phyloP scores from a whole-genome alignment of 768 basidiomycete genomes.

The Termitomyces sp. region DNA sequence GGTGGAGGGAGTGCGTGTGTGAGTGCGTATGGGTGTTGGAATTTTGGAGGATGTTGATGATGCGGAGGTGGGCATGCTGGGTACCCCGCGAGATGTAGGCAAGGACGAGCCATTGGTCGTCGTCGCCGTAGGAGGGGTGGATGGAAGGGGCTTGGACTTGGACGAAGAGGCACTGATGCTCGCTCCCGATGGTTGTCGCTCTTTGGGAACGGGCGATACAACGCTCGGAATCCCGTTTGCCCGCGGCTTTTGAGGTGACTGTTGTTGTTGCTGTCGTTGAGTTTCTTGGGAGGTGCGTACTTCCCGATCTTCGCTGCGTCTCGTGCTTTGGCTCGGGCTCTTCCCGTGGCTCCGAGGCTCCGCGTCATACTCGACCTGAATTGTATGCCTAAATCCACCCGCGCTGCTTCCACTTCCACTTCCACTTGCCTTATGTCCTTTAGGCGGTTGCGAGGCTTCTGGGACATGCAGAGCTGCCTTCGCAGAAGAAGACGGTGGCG shows the following conservation, averaged over 20 bases:
- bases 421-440: conserved; percentile 48
- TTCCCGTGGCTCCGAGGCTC: conserved; percentile 38
- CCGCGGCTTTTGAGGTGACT: conserved; percentile 1
- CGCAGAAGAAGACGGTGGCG: conserved; percentile 31
- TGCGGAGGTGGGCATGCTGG: background rate
- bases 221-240: conserved; percentile 7
- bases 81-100: background rate
- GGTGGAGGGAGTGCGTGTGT: conserved; percentile 13
- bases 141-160: conserved; percentile 36
- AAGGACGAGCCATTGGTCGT: background rate
- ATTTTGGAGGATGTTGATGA: conserved; percentile 3
- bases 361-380: conserved; percentile 90
- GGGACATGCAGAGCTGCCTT: conserved; percentile 12
- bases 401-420: conserved; percentile 31
- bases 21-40: conserved; percentile 7
- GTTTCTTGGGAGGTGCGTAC: background rate
- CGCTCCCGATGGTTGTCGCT: conserved; percentile 29
- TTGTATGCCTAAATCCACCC: conserved; percentile 75
- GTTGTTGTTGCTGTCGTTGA: conserved; percentile 3
- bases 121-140: conserved; percentile 6
- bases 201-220: conserved; percentile 24
- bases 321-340: conserved; percentile 23
- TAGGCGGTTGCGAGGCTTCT: conserved; percentile 23
- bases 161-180: conserved; percentile 5
- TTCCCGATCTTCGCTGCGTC: conserved; percentile 32